Evolutionary conservation across 2,329 filamentous ascomycete genomes (phyloP), one percentile per base, ranked within the genome.

Genomic region (Aspergillus amoenus): DNA sequence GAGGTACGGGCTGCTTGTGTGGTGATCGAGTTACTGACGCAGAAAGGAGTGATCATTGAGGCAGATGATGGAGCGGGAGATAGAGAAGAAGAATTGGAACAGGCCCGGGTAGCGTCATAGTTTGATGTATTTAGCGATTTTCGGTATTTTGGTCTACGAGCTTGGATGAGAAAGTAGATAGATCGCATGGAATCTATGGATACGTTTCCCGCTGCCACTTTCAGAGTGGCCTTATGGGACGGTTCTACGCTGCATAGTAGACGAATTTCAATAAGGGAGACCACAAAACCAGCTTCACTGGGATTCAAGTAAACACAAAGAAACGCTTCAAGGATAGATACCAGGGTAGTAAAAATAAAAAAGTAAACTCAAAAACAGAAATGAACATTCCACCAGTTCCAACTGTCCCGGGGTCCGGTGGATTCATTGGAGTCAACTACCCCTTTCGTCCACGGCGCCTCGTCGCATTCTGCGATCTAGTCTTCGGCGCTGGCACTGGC

Each of bases 1-100:
- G 68, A 72, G 40, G 56, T 72, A 2, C 66, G 57, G 45, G 66
- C 68, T 18, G 65, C 69, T 1, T 58, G 61, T 51, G 32, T 41
- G 27, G 55, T 59, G 0, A 59, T 71, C 37, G 60, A 60, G 34
- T 32, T 59, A 27, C 44, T 70, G 44, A 43, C 30, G 30, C 42
- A 42, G 9, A 18, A 11, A 11, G 40, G 9, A 9, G 40, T 18
- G 4, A 42, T 11, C 17, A 1, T 42, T 21, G 34, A 37, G 34
- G 34, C 34, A 37, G 34, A 37, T n/a, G 34, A 37, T 37, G 13
- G 5, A 37, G 13, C 12, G 9, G 34, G 34, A n/a, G 34, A 37
- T n/a, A n/a, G 34, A 37, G 34, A 37, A n/a, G 32, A 13, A 12
- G 34, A 11, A 30, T 11, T 30, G 27, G 27, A 30, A 30, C 27